These are phyloP conservation scores for Colletotrichum sp. DNA, from an alignment of 2,329 filamentous ascomycete species.

Conservation along the genomic window DNA sequence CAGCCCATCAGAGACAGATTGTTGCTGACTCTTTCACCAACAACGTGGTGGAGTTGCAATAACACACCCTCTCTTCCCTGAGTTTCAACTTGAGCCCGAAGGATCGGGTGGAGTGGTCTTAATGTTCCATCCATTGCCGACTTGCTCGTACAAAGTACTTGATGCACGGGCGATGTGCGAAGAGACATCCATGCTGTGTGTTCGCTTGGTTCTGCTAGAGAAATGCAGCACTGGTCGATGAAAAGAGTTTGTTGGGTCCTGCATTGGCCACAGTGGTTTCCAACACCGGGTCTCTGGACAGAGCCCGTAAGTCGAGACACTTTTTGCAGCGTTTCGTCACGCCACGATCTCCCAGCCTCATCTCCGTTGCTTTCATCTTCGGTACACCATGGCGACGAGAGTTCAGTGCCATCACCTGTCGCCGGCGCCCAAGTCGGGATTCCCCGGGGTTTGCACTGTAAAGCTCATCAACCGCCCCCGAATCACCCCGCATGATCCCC, in stretches of 20 bases:
- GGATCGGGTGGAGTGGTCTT: not conserved
- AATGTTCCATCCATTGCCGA: not conserved
- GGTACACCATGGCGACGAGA: not conserved
- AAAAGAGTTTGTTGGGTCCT: not conserved
- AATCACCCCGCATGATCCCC: not conserved
- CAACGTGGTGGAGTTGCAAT: not conserved
- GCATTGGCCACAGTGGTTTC: not conserved
- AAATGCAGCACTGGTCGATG: not conserved
- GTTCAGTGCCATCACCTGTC: not conserved
- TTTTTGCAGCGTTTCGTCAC: not conserved
- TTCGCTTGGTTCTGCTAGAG: not conserved
- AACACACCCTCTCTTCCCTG: not conserved
- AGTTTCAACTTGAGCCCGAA: conserved; percentile 13
- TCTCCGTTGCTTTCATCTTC: not conserved
- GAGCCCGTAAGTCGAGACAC: not conserved
- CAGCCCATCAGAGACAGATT: not conserved
- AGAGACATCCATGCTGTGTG: not conserved
- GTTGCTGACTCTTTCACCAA: not conserved
- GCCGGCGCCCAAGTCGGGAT: not conserved
- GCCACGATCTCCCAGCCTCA: not conserved
- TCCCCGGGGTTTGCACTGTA: not conserved
- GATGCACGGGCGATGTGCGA: not conserved
- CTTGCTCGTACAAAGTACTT: not conserved
- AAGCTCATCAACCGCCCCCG: not conserved
- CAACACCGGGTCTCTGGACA: not conserved